These are phyloP conservation scores for Neurospora terricola DNA, from an alignment of 495 filamentous ascomycete species.

Conservation along the genomic window DNA sequence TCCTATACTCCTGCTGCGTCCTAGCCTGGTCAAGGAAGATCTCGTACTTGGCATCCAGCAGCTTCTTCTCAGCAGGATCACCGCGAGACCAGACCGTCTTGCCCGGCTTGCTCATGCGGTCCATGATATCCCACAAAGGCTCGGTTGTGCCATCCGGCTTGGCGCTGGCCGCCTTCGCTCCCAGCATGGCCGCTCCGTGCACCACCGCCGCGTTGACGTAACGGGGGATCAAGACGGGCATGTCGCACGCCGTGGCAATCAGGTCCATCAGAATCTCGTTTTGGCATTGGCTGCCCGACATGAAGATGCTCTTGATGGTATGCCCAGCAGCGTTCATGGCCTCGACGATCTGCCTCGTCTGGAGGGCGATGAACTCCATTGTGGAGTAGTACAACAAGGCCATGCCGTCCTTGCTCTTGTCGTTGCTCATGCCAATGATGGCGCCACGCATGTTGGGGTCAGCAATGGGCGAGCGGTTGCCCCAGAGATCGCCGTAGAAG, in stretches of 20 bases:
- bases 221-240: constrained; percentile 83
- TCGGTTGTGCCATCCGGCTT: constrained; percentile 69
- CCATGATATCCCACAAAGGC: constrained; percentile 91
- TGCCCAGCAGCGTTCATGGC: constrained; percentile 84
- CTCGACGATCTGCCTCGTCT: constrained; percentile 91
- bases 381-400: constrained; percentile 87
- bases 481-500: constrained; percentile 98
- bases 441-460: constrained; percentile 87
- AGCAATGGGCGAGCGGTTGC: constrained; percentile 88
- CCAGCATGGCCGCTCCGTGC: constrained; percentile 93
- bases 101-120: constrained; percentile 92
- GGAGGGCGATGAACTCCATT: constrained; percentile 94
- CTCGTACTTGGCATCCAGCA: constrained; percentile 78
- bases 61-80: constrained; percentile 61
- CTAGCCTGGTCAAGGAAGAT: constrained; percentile 71
- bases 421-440: constrained; percentile 72
- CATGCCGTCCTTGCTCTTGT: constrained; percentile 74
- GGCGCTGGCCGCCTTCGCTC: constrained; percentile 83
- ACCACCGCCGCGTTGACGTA: constrained; percentile 96
- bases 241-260: constrained; percentile 79
- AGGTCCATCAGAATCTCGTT: constrained; percentile 85
- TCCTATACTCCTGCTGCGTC: constrained; percentile 63
- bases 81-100: constrained; percentile 62
- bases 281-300: constrained; percentile 95
- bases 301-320: constrained; percentile 82